These are phyloP conservation scores for Fusarium clavum DNA, from an alignment of 2,329 filamentous ascomycete genomes.

Conservation along the genomic window DNA sequence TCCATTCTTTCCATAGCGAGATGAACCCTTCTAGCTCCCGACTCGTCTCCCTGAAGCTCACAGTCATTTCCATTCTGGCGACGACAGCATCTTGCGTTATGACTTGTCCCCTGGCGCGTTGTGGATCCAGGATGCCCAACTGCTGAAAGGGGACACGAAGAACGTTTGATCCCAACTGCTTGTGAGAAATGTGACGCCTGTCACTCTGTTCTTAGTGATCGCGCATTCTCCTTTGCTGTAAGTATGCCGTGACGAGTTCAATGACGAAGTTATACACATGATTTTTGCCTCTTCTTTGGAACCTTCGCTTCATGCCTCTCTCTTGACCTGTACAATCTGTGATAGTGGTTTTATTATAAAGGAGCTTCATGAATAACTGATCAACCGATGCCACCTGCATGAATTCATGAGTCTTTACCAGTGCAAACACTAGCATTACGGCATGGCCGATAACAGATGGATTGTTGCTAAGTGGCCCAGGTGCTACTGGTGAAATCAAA, in stretches of 20 bases:
- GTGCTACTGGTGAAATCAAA: background rate
- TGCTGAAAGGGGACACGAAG: conserved; percentile 12
- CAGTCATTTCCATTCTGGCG: conserved; percentile 15
- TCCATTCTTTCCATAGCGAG: conserved; percentile 41
- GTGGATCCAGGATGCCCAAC: conserved; percentile 22
- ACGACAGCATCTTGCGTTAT: conserved; percentile 7
- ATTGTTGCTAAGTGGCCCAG: conserved; percentile 34
- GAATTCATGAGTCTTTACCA: background rate
- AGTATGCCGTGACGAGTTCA: conserved; percentile 6
- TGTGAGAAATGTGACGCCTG: background rate
- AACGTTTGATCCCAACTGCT: background rate
- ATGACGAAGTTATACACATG: conserved; percentile 27
- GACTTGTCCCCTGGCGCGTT: conserved; percentile 18
- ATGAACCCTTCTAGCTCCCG: conserved; percentile 40
- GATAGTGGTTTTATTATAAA: conserved; percentile 5
- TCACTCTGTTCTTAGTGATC: conserved; percentile 20
- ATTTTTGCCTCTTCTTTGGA: conserved; percentile 14
- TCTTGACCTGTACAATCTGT: conserved; percentile 4
- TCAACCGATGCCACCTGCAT: background rate
- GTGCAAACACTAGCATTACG: conserved; percentile 3
- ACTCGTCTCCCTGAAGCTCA: conserved; percentile 18
- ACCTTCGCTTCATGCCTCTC: conserved; percentile 4
- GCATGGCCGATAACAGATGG: conserved; percentile 17
- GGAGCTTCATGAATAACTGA: background rate
- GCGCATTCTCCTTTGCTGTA: conserved; percentile 21